These are phyloP conservation scores for Calonectria ilicicola DNA, from an alignment of 2,329 filamentous ascomycete genomes.

Conservation along the genomic window DNA sequence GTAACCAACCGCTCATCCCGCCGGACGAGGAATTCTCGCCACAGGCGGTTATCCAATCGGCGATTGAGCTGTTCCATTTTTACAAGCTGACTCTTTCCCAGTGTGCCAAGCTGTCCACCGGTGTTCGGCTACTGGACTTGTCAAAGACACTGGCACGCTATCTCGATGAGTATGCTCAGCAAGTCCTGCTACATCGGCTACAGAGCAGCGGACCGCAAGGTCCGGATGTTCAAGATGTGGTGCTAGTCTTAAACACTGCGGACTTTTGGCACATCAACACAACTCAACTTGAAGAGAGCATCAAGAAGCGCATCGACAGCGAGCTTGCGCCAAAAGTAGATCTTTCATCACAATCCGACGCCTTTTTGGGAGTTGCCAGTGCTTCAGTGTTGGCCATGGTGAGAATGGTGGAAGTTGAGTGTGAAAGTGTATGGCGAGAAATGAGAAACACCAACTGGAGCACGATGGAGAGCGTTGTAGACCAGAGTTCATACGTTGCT, in stretches of 20 bases:
- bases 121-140: slow-evolving; percentile 86
- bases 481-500: slow-evolving; percentile 92
- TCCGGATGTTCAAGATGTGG: slow-evolving; percentile 77
- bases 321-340: slow-evolving; percentile 83
- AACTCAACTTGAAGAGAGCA: slow-evolving; percentile 92
- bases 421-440: slow-evolving; percentile 92
- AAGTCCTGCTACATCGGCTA: slow-evolving; percentile 82
- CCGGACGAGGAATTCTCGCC: slow-evolving; percentile 92
- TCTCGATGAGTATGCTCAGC: slow-evolving; percentile 93
- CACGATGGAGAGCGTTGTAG: slow-evolving; percentile 91
- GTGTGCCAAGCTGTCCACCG: slow-evolving; percentile 95
- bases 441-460: slow-evolving; percentile 98
- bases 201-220: slow-evolving; percentile 66
- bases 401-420: slow-evolving; percentile 82
- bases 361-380: slow-evolving; percentile 94
- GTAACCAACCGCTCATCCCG: slow-evolving; percentile 81
- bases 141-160: slow-evolving; percentile 91
- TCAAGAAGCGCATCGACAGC: slow-evolving; percentile 88
- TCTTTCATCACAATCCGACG: slow-evolving; percentile 91
- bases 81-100: slow-evolving; percentile 94
- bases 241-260: slow-evolving; percentile 93
- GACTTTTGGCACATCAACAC: slow-evolving; percentile 98
- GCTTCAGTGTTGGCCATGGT: slow-evolving; percentile 88
- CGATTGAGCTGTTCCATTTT: slow-evolving; percentile 97
- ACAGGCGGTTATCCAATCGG: slow-evolving; percentile 90